Evolutionary conservation across 2,329 filamentous ascomycete species (phyloP).

Genomic region (Pyrenochaeta sp.): DNA sequence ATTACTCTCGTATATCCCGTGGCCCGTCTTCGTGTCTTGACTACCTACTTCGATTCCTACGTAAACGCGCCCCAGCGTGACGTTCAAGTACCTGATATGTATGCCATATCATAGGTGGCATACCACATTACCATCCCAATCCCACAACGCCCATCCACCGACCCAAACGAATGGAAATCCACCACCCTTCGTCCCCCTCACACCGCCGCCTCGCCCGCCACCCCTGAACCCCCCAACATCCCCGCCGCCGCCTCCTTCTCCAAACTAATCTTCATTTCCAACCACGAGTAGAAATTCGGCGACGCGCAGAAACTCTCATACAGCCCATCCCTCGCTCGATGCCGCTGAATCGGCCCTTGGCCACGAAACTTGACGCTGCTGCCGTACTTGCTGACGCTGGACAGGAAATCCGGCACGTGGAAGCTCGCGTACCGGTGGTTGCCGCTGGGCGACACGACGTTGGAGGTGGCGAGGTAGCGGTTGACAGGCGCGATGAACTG

Average conservation of each 20-base stretch:
- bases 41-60: too few relatives aligned
- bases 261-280: constrained; percentile 52
- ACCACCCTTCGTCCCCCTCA: too few relatives aligned
- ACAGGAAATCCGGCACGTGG: constrained; percentile 45
- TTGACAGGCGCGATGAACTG: constrained; percentile 52
- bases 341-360: constrained; percentile 47
- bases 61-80: too few relatives aligned
- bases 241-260: constrained; percentile 51
- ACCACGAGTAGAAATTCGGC: constrained; percentile 51
- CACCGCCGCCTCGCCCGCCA: too few relatives aligned
- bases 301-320: constrained; percentile 49
- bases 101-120: too few relatives aligned
- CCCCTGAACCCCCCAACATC: constrained; percentile 40
- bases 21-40: too few relatives aligned
- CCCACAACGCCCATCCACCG: too few relatives aligned
- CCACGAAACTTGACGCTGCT: constrained; percentile 50
- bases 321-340: constrained; percentile 44
- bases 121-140: too few relatives aligned
- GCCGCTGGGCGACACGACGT: constrained; percentile 43
- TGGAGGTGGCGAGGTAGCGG: constrained; percentile 49
- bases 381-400: constrained; percentile 48
- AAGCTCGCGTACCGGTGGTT: constrained; percentile 50
- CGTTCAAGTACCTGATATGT: too few relatives aligned
- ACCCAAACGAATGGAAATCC: too few relatives aligned
- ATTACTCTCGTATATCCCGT: too few relatives aligned